phyloP scores from a whole-genome alignment of 2,329 filamentous ascomycete genomes.

The Aaosphaeria pasadenensis region DNA sequence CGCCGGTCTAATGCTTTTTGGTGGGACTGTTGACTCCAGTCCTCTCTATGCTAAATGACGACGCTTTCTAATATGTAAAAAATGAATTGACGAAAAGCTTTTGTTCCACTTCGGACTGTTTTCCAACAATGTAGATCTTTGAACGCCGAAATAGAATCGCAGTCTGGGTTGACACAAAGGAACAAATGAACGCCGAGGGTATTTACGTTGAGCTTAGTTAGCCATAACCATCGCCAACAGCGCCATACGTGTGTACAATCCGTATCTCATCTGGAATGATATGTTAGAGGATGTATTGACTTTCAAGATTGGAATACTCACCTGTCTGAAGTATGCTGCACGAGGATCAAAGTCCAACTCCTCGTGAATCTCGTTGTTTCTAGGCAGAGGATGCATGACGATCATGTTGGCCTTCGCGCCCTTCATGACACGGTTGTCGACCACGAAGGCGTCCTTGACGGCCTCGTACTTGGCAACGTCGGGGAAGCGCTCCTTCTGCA shows the following conservation, averaged over 20 bases:
- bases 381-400: conserved; percentile 90
- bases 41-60: no score
- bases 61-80: no score
- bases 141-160: no score
- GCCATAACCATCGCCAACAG: conserved; percentile 90
- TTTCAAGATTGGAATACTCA: conserved; percentile 51
- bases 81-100: no score
- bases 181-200: not conserved
- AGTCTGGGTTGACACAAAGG: no score
- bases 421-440: conserved; percentile 87
- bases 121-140: no score
- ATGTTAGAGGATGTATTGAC: not conserved
- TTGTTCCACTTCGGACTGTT: no score
- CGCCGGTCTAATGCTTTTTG: conserved; percentile 7
- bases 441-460: conserved; percentile 83
- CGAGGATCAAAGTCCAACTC: conserved; percentile 97
- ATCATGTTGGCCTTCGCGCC: conserved; percentile 90
- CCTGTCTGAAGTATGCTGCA: conserved; percentile 98
- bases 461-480: conserved; percentile 75
- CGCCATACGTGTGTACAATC: conserved; percentile 97
- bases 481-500: conserved; percentile 96
- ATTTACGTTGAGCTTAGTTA: conserved; percentile 25
- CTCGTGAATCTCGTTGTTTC: conserved; percentile 89
- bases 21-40: not conserved
- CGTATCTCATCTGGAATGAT: conserved; percentile 80